These are phyloP conservation scores for Exophiala calicioides DNA, from an alignment of 2,329 filamentous ascomycete species.

Conservation along the genomic window DNA sequence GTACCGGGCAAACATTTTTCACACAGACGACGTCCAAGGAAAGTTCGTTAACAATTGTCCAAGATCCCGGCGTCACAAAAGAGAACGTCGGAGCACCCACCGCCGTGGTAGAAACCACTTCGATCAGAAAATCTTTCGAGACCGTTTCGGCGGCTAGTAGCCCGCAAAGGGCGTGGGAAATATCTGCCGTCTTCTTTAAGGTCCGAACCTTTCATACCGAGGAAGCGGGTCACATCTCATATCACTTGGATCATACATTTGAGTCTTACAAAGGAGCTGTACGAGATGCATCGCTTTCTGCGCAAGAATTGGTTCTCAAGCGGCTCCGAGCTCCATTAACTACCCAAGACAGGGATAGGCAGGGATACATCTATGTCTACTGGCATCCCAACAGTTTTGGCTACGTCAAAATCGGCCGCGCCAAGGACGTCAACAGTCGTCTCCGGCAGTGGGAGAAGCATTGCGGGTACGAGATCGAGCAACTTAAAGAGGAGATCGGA, in stretches of 20 bases:
- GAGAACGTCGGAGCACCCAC: too few relatives aligned
- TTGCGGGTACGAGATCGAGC: conserved; percentile 10
- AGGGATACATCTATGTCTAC: conserved; percentile 12
- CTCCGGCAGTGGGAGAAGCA: conserved; percentile 11
- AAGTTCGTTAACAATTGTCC: too few relatives aligned
- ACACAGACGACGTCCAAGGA: too few relatives aligned
- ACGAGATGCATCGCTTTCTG: background rate
- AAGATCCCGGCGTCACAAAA: too few relatives aligned
- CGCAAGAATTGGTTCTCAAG: conserved; percentile 11
- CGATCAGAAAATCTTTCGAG: too few relatives aligned
- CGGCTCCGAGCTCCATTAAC: conserved; percentile 6
- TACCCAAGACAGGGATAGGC: background rate
- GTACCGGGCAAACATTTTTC: too few relatives aligned
- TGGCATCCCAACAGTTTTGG: conserved; percentile 18
- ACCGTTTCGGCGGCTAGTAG: background rate
- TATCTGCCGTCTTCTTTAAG: background rate
- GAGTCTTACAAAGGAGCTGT: background rate
- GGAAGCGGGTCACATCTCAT: background rate
- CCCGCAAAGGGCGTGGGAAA: background rate
- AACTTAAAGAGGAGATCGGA: background rate
- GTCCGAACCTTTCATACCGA: background rate
- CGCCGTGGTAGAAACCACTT: too few relatives aligned
- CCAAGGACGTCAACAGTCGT: conserved; percentile 6
- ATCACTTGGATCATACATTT: conserved; percentile 3
- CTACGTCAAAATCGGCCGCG: conserved; percentile 19